Conservation (phyloP, 192 early-diverging fungal genomes). For the Pilaira anomala region DNA sequence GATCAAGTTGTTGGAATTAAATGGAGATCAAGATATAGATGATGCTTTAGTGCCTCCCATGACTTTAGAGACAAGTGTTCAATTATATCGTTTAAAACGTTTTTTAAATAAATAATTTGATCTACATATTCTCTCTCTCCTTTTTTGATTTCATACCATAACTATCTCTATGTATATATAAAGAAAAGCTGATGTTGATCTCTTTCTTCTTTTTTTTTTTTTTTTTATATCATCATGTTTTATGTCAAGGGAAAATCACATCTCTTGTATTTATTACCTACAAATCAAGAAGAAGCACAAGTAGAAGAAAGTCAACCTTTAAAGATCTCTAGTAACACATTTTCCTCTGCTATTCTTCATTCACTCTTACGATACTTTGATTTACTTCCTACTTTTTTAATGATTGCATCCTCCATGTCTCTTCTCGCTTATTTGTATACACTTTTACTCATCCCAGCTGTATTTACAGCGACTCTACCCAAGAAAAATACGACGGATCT, state of each 20-base stretch:
- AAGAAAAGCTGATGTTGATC: neutral
- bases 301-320: too few relatives aligned
- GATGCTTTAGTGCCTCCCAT: slow-evolving; percentile 11
- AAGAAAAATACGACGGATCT: neutral
- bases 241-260: slow-evolving; percentile 15
- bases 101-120: neutral
- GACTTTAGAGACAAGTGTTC: slow-evolving; percentile 13
- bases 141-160: neutral
- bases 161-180: neutral
- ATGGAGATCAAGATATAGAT: slow-evolving; percentile 9
- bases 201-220: neutral
- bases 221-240: slow-evolving; percentile 3
- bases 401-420: neutral
- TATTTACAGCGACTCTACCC: neutral
- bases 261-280: slow-evolving; percentile 3
- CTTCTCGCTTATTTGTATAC: slow-evolving; percentile 14
- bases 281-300: too few relatives aligned
- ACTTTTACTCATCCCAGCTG: neutral
- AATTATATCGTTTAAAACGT: slow-evolving; percentile 21
- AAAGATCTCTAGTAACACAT: neutral
- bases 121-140: neutral
- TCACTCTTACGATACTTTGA: neutral
- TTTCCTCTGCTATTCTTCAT: neutral
- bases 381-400: neutral
- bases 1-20: slow-evolving; percentile 6